Evolutionary conservation across 495 filamentous ascomycete genomes (phyloP), one percentile per base, ranked within the genome.

Genomic region (Penicillium cataractarum): DNA sequence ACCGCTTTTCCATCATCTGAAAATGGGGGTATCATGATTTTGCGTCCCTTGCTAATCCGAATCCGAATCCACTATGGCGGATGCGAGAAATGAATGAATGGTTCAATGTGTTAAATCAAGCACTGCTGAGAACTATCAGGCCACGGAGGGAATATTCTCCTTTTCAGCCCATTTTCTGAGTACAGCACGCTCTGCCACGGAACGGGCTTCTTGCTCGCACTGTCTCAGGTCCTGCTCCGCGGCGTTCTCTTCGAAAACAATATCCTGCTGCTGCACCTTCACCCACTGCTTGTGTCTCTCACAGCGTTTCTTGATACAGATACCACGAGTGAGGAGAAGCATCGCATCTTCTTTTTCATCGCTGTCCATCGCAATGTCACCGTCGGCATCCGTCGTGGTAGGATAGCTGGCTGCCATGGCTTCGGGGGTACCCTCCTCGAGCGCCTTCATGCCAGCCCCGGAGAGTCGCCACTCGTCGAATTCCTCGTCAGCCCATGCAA

Each of bases 401-500:
- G 71, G 71, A 53, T 74, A 69, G 49, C 73, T 75, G 6, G 71
- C 66, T 26, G 74, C 75, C 22, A 78, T 61, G 3, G 75, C 68
- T 49, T 79, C 74, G 17, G 75, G 68, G 4, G 76, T 79, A n/a
- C 78, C 77, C 22, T 78, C 75, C 21, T 74, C 57, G 2, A 84
- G 71, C 7, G 78, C 76, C 32, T 71, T 77, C 51, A 70, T 69
- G 3, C 82, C 82, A 8, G 71, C 62, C 0, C 75, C 68, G 0
- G 79, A 78, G 3, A 76, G 55, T 22, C 82, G 73, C 82, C 82
- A 84, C n/a, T 80, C 78, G 50, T 82, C 78, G 65, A 91, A 90
- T 66, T 89, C 82, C 44, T 80, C 77, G 58, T 89, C 85, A 15
- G 81, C 82, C 84, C 87, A 86, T 2, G 83, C 73, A 3, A 90